Base-by-base conservation (phyloP, 345 rosid genomes). In the Ailanthus altissimus region DNA sequence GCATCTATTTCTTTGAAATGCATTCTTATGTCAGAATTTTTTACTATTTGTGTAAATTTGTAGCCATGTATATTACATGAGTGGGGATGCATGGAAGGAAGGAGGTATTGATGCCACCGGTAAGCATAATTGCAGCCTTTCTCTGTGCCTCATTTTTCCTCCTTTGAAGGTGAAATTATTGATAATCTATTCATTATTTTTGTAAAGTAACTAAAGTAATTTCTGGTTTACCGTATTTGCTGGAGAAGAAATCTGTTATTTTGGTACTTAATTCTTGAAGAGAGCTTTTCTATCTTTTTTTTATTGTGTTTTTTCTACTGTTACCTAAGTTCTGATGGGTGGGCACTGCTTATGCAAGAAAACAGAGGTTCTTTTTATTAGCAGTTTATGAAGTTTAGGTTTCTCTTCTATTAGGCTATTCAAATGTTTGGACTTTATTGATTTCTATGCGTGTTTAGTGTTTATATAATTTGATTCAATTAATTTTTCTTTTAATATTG, bases 1-100 rank as follows among this genome's bases (percentile, higher is more conserved):
- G 10, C 38, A 46, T n/a, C 36, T 36, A 75, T 63, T 62, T 63
- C 38, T 49, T 10, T 51, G 38, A 21, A 12, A 43, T 57, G 58
- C 14, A 38, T 60, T 82, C 40, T 75, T 75, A 21, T 73, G 73
- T 82, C 67, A 21, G 65, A 76, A 61, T 61, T 80, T 67, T 84
- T 86, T 85, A 85, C 85, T 73, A 26, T 78, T 82, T 46, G 5
- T 79, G 25, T 84, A 6, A 42, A 45, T 82, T 65, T 89, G 86
- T 84, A 95, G 99, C 85, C 98, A 95, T 86, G 92, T 93, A 47
- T 90, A 86, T 84, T 95, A 95, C 90, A 93, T 95, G 99, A 95
- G 99, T 70, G 99, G 99, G 51, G 99, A 95, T 89, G 99, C 99
- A 56, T 95, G 99, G 99, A 95, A 95, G 85, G 99, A 90, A 86